phyloP scores from a whole-genome alignment of 148 eudicot species.

The Simmondsia chinensis region DNA sequence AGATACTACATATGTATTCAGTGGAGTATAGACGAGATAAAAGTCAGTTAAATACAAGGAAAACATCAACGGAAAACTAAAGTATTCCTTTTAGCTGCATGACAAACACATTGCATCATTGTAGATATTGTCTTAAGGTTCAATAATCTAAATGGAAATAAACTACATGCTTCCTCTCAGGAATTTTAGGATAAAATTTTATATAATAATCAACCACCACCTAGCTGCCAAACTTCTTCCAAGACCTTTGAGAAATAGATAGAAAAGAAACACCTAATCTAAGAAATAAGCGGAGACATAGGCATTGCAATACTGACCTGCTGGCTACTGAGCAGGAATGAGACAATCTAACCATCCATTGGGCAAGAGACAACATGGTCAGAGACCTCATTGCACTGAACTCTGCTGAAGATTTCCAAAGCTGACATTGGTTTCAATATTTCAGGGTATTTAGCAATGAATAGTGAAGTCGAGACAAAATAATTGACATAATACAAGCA shows the following conservation, averaged over 20 bases:
- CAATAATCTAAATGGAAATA: too few relatives aligned
- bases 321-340: constrained; percentile 68
- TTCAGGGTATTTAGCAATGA: constrained; percentile 14
- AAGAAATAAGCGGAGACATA: not conserved
- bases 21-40: not conserved
- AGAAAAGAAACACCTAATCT: not conserved
- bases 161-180: too few relatives aligned
- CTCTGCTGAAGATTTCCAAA: constrained; percentile 95
- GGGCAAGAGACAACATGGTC: constrained; percentile 85
- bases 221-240: too few relatives aligned
- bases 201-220: too few relatives aligned
- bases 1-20: too few relatives aligned
- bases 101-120: too few relatives aligned
- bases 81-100: too few relatives aligned
- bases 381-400: constrained; percentile 90
- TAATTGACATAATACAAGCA: constrained; percentile 14
- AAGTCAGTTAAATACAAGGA: not conserved
- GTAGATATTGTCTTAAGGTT: too few relatives aligned
- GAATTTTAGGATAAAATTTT: too few relatives aligned
- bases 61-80: constrained; percentile 1
- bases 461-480: too few relatives aligned
- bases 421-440: constrained; percentile 46
- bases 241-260: not conserved
- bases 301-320: constrained; percentile 48
- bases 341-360: constrained; percentile 68